These are phyloP conservation scores for Nigrograna mackinnonii DNA, from an alignment of 2,329 filamentous ascomycete genomes.

Conservation along the genomic window DNA sequence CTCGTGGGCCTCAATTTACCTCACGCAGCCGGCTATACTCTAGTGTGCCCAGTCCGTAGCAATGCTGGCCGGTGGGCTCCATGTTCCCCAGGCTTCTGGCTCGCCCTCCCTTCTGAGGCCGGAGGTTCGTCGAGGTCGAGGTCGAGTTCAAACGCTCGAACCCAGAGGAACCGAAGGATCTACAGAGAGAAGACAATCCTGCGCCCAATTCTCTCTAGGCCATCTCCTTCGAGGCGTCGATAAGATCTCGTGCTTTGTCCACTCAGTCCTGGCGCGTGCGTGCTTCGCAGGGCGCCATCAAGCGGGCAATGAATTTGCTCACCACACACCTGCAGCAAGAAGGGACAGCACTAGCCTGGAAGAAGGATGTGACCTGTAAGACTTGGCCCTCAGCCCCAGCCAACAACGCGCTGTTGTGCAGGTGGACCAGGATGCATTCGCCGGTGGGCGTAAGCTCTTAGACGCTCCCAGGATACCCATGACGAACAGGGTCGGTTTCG, in stretches of 20 bases:
- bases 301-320: conserved; percentile 19
- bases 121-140: background rate
- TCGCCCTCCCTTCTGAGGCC: background rate
- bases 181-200: background rate
- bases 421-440: conserved; percentile 18
- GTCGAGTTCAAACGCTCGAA: too few species aligned
- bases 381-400: conserved; percentile 35
- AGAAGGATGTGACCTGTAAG: conserved; percentile 30
- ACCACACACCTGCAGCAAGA: conserved; percentile 22
- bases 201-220: background rate
- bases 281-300: conserved; percentile 5
- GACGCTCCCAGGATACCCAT: conserved; percentile 2
- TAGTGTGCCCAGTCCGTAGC: conserved; percentile 4
- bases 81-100: background rate
- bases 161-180: background rate
- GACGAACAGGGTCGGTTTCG: conserved; percentile 9
- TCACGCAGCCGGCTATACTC: conserved; percentile 20
- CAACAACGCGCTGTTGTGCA: conserved; percentile 32
- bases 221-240: background rate
- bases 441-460: conserved; percentile 29
- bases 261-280: background rate
- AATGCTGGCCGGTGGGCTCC: background rate
- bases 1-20: conserved; percentile 25
- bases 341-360: conserved; percentile 22
- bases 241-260: background rate